These are phyloP conservation scores for Oropetium thomaeum DNA, from an alignment of 176 grass and related monocot genomes.

Conservation along the genomic window DNA sequence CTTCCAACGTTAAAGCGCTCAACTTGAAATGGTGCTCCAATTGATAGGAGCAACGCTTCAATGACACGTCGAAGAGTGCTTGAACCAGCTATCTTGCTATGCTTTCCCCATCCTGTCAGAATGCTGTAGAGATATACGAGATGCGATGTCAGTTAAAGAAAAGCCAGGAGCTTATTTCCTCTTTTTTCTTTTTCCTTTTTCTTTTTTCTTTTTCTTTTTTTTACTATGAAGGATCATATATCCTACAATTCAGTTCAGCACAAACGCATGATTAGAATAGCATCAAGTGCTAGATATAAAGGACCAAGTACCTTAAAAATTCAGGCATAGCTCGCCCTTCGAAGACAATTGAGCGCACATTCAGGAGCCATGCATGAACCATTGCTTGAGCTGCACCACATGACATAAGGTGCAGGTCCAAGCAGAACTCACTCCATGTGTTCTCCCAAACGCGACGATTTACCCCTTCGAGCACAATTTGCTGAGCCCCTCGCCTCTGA, in stretches of 20 bases:
- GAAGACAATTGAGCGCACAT: constrained; percentile 72
- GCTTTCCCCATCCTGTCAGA: constrained; percentile 96
- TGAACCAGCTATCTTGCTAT: constrained; percentile 83
- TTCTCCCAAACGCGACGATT: constrained; percentile 87
- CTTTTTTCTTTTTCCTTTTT: no score
- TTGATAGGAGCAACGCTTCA: constrained; percentile 59
- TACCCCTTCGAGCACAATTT: constrained; percentile 86
- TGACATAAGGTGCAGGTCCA: constrained; percentile 98
- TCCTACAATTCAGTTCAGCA: not conserved
- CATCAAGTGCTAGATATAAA: constrained; percentile 4
- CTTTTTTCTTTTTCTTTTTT: not conserved
- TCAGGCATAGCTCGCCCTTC: constrained; percentile 79
- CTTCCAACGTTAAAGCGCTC: constrained; percentile 85
- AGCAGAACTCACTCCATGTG: constrained; percentile 72
- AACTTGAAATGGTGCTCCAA: constrained; percentile 84
- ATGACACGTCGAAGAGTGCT: constrained; percentile 76
- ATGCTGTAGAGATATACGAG: constrained; percentile 51
- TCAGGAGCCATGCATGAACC: constrained; percentile 94
- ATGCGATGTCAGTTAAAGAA: not conserved
- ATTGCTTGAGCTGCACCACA: constrained; percentile 93
- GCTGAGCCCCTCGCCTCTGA: constrained; percentile 90
- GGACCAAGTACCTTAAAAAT: constrained; percentile 68
- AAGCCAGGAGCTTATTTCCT: not conserved
- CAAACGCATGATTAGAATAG: not conserved
- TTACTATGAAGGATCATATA: not conserved